Conservation (phyloP, 257 asterid genomes). For the Lithospermum erythrorhizon region DNA sequence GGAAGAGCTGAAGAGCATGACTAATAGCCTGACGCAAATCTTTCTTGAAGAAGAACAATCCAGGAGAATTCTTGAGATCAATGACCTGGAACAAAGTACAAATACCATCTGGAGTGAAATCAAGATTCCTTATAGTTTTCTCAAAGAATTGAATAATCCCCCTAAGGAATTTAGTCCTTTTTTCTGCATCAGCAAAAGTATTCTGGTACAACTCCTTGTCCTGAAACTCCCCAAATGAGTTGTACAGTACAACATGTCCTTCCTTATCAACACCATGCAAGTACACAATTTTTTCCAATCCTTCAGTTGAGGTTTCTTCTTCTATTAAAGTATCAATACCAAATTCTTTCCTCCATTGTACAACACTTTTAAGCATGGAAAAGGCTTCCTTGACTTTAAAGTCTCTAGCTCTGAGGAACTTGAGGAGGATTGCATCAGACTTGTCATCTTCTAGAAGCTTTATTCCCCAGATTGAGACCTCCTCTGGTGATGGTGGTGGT, state of each 20-base stretch:
- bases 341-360: constrained; percentile 61
- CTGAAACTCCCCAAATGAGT: constrained; percentile 66
- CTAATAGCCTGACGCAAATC: constrained; percentile 60
- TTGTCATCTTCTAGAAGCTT: constrained; percentile 47
- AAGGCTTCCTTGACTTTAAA: constrained; percentile 62
- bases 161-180: constrained; percentile 42
- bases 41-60: constrained; percentile 44
- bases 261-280: constrained; percentile 51
- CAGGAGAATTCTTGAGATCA: constrained; percentile 67
- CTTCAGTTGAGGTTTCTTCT: constrained; percentile 29
- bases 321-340: constrained; percentile 35
- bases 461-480: constrained; percentile 59
- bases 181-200: constrained; percentile 54
- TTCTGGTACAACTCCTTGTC: constrained; percentile 52
- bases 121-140: constrained; percentile 57
- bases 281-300: constrained; percentile 44
- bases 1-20: constrained; percentile 67
- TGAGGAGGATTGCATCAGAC: constrained; percentile 56
- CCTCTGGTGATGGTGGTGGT: constrained; percentile 36
- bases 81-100: constrained; percentile 58
- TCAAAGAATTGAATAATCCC: constrained; percentile 62
- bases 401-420: constrained; percentile 64
- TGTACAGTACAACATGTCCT: constrained; percentile 59
- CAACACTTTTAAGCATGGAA: constrained; percentile 56
- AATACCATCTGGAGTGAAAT: constrained; percentile 48